Conservation (phyloP, 1,139 yeast species). For the Lodderomyces metapsilosis region DNA sequence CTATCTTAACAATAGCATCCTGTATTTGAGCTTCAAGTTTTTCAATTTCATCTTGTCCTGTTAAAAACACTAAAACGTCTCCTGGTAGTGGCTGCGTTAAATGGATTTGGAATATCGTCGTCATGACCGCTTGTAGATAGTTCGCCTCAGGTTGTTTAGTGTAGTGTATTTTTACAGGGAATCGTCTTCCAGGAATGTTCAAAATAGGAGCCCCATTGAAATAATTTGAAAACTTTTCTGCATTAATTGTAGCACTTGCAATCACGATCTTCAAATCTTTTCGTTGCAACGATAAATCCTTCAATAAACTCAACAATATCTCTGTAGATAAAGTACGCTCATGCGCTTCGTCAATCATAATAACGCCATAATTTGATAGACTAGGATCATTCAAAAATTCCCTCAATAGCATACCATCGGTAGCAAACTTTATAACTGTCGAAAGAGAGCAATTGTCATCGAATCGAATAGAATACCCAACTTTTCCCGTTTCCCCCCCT, state of each 20-base stretch:
- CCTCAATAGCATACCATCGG: conserved; percentile 90
- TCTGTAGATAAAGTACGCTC: conserved; percentile 94
- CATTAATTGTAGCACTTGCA: conserved; percentile 94
- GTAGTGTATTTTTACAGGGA: conserved; percentile 84
- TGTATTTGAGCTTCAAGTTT: conserved; percentile 67
- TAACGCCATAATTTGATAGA: conserved; percentile 65
- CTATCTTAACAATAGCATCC: conserved; percentile 65
- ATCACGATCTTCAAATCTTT: conserved; percentile 72
- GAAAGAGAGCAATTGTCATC: conserved; percentile 67
- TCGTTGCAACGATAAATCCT: conserved; percentile 63
- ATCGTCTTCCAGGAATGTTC: conserved; percentile 85
- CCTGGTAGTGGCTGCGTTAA: conserved; percentile 65
- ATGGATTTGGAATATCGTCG: conserved; percentile 78
- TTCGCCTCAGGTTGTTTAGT: conserved; percentile 88
- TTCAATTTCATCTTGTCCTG: conserved; percentile 96
- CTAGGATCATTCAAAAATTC: conserved; percentile 81
- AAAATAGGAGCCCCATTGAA: conserved; percentile 84
- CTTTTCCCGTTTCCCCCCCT: conserved; percentile 55
- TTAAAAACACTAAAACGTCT: conserved; percentile 85
- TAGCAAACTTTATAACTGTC: conserved; percentile 80
- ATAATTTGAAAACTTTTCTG: conserved; percentile 75
- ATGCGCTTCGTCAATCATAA: conserved; percentile 97
- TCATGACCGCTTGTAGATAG: conserved; percentile 83
- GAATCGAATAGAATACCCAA: conserved; percentile 86
- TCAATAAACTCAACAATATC: conserved; percentile 76